Conservation (phyloP, 306 rosid genomes). For the Adenanthera pavonina region DNA sequence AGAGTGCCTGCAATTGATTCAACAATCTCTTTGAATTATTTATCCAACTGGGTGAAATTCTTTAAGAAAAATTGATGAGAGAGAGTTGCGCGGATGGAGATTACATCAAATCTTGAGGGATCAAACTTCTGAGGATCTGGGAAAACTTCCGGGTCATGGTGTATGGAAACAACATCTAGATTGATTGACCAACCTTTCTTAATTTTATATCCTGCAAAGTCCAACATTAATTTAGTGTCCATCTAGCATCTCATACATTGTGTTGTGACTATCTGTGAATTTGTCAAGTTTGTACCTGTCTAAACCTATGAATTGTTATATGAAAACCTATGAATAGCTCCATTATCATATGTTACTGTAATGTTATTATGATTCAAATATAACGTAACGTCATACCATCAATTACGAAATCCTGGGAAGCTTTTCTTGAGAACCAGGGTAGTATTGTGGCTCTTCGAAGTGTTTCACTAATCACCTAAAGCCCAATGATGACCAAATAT, state of each 20-base stretch:
- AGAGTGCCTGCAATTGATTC: conserved; percentile 55
- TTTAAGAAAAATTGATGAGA: not conserved
- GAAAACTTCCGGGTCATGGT: conserved; percentile 68
- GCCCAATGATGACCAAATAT: conserved; percentile 15
- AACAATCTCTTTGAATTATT: not conserved
- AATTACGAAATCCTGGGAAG: conserved; percentile 81
- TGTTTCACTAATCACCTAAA: conserved; percentile 81
- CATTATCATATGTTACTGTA: too few species aligned
- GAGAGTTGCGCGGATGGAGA: not conserved
- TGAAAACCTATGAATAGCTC: too few species aligned
- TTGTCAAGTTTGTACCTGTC: not conserved
- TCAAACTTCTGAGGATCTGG: conserved; percentile 71
- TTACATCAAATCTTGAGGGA: conserved; percentile 87
- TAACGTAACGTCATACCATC: conserved; percentile 53
- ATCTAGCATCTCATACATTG: not conserved
- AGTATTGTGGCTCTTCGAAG: conserved; percentile 81
- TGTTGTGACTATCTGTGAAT: not conserved
- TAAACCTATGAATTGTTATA: too few species aligned
- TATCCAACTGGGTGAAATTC: not conserved
- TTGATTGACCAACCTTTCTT: conserved; percentile 87
- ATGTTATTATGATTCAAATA: not conserved
- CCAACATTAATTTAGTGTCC: conserved; percentile 9
- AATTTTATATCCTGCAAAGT: conserved; percentile 64
- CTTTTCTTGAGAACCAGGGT: conserved; percentile 91
- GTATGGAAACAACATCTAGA: conserved; percentile 88